Conservation (phyloP, 257 asterid species). For the Gynochthodes officinalis region DNA sequence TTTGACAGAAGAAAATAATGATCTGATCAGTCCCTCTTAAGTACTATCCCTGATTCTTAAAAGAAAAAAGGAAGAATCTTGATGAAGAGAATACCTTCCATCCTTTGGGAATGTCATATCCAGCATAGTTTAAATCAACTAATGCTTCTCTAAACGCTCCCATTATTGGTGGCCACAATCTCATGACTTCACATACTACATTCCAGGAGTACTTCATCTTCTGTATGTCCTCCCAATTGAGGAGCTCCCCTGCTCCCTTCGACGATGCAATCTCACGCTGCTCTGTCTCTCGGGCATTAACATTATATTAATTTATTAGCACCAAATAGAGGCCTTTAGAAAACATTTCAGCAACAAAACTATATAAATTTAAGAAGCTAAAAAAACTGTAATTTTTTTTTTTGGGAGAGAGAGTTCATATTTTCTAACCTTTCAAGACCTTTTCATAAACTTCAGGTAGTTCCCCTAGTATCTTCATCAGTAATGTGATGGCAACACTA, state of each 20-base stretch:
- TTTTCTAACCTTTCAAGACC: conserved; percentile 58
- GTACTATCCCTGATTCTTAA: background rate
- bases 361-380: too few species aligned
- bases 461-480: conserved; percentile 59
- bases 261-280: conserved; percentile 53
- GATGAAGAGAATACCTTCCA: conserved; percentile 55
- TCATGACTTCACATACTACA: conserved; percentile 53
- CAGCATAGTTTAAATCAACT: conserved; percentile 50
- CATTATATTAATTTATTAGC: too few species aligned
- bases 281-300: conserved; percentile 32
- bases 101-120: conserved; percentile 77
- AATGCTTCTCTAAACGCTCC: conserved; percentile 69
- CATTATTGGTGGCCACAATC: conserved; percentile 52
- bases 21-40: too few species aligned
- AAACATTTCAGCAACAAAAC: too few species aligned
- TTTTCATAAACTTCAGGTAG: conserved; percentile 56
- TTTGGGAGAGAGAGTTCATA: too few species aligned
- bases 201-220: conserved; percentile 87
- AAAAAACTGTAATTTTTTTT: too few species aligned
- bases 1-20: conserved; percentile 13
- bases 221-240: conserved; percentile 78
- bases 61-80: background rate
- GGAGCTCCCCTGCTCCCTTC: conserved; percentile 40
- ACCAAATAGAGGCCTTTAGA: too few species aligned
- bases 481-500: conserved; percentile 48